Base-by-base conservation (phyloP, 1,139 yeast genomes). In the Candida tetrigidarum region DNA sequence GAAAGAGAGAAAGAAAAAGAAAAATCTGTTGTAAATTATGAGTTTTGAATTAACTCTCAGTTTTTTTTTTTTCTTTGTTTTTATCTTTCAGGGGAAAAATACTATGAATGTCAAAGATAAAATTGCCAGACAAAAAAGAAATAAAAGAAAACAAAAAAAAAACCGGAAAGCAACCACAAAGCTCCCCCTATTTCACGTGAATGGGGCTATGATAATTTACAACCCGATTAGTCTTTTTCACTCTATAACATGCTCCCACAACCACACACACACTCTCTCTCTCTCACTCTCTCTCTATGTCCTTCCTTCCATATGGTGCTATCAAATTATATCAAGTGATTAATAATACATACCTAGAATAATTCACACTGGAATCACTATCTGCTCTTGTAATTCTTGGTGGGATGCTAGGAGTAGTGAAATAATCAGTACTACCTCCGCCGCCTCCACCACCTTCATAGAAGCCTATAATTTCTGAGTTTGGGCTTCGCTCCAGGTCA, bases 361-460 rank as follows among this genome's bases (percentile, higher is more conserved):
- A 71, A 60, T 65, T 71, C 44, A 71, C 71, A 51, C 69, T 68
- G 34, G 71, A 63, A 57, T 73, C 78, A 41, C 77, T 71, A 37
- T 63, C 74, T 11, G 74, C 59, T 42, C 74, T 55, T 11, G 51
- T 47, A 7, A 71, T 59, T 44, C 48, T 57, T 9, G 62, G 48
- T 11, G 76, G 72, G 48, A 68, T 18, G 14, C 29, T 25, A 14
- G 32, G 38, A 23, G 11, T 25, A 18, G 19, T 11, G 15, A 32
- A 33, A 25, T 34, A 39, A 8, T 43, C 42, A 26, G 29, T 41
- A 27, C 41, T 42, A 18, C 22, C 35, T 16, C 39, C 39, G 25
- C 33, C 19, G 10, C 19, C 37, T 12, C 39, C 39, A 8, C 19
- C 28, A 8, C 19, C 28, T 10, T 18, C 35, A 11, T 32, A 32